A percentile compares a stretch with the other conserved stretches of the same genome.
These are phyloP conservation scores for Astragalus glycyphyllos DNA, from an alignment of 306 rosid species.

Conservation along the genomic window DNA sequence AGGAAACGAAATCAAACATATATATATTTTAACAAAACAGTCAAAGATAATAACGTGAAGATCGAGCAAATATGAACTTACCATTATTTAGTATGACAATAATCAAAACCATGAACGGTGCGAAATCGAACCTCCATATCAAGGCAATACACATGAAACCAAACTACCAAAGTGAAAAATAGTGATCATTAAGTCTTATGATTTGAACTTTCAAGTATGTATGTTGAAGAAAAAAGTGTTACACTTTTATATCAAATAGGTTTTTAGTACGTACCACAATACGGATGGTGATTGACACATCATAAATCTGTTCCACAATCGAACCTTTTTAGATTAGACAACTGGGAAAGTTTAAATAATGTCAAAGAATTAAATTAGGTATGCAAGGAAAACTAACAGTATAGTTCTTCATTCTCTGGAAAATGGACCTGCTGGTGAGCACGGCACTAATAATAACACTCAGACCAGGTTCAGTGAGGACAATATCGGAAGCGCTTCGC, in stretches of 20 bases:
- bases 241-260: not conserved
- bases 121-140: constrained; percentile 94
- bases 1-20: not conserved
- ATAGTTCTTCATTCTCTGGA: constrained; percentile 98
- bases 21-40: not conserved
- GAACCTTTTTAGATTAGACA: constrained; percentile 14
- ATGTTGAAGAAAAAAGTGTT: not conserved
- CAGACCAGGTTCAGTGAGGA: constrained; percentile 96
- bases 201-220: not conserved
- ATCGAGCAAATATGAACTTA: constrained; percentile 43
- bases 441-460: constrained; percentile 98
- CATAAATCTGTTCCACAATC: constrained; percentile 71
- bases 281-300: constrained; percentile 95
- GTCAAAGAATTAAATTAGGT: constrained; percentile 19
- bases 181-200: constrained; percentile 30
- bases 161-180: constrained; percentile 60
- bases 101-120: constrained; percentile 97
- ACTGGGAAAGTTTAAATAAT: constrained; percentile 2
- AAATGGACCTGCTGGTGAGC: constrained; percentile 92
- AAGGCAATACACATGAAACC: constrained; percentile 91
- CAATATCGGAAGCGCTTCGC: constrained; percentile 96
- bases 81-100: constrained; percentile 93
- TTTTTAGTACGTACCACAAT: constrained; percentile 77
- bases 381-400: constrained; percentile 63
- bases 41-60: not conserved